These are phyloP conservation scores for Termitomyces sp. DNA, from an alignment of 768 basidiomycete species.

Conservation along the genomic window DNA sequence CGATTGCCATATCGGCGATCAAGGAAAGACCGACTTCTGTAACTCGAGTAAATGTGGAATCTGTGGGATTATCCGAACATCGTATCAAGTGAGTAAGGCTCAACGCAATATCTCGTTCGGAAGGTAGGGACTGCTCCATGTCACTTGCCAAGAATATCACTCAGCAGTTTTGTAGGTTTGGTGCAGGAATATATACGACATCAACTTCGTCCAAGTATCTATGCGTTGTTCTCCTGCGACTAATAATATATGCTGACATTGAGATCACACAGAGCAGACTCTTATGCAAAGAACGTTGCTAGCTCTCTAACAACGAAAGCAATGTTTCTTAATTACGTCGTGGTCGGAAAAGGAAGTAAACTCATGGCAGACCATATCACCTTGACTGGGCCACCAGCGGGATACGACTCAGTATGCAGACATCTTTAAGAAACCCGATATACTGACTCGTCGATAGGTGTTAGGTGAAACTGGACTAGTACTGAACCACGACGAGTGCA, in stretches of 20 bases:
- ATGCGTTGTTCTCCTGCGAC: neutral
- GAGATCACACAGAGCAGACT: constrained; percentile 47
- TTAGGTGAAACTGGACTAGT: constrained; percentile 63
- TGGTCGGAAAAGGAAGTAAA: constrained; percentile 69
- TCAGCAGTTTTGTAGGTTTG: constrained; percentile 43
- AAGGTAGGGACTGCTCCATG: constrained; percentile 32
- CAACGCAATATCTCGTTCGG: constrained; percentile 75
- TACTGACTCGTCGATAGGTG: neutral
- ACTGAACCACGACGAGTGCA: constrained; percentile 67
- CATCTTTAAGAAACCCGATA: neutral
- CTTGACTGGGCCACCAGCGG: constrained; percentile 54
- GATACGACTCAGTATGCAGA: constrained; percentile 59
- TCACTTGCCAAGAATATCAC: neutral
- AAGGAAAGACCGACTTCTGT: constrained; percentile 53
- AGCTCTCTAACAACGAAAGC: constrained; percentile 49
- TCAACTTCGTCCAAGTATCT: constrained; percentile 68
- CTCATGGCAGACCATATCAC: constrained; percentile 54
- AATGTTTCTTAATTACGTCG: constrained; percentile 67
- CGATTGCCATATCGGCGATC: constrained; percentile 61
- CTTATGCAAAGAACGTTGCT: constrained; percentile 60
- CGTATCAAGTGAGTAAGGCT: constrained; percentile 59
- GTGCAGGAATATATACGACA: constrained; percentile 69
- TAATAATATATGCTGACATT: neutral
- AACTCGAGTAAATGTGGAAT: constrained; percentile 52
- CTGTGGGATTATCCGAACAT: constrained; percentile 60